These are phyloP conservation scores for Sarocladium strictum DNA, from an alignment of 2,329 filamentous ascomycete genomes.

Conservation along the genomic window DNA sequence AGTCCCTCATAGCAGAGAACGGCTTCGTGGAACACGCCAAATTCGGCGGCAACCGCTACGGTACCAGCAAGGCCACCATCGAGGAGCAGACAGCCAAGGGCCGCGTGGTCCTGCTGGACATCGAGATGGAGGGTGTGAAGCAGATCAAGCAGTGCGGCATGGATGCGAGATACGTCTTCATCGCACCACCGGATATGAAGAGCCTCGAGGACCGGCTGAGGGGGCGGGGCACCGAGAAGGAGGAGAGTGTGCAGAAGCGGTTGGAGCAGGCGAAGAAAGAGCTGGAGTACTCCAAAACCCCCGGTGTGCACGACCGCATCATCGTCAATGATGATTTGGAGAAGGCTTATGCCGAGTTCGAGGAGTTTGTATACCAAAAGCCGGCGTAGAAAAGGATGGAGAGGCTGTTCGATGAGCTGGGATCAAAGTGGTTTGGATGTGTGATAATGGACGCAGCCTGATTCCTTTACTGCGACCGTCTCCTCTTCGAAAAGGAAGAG, in stretches of 20 bases:
- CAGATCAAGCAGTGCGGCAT: slow-evolving; percentile 76
- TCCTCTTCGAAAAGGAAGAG: not conserved
- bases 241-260: slow-evolving; percentile 64
- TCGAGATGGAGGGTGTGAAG: slow-evolving; percentile 97
- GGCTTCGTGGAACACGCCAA: slow-evolving; percentile 83
- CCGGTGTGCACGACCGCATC: slow-evolving; percentile 43
- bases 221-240: slow-evolving; percentile 71
- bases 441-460: not conserved
- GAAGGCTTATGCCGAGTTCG: slow-evolving; percentile 47
- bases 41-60: slow-evolving; percentile 83
- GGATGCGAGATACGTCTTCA: slow-evolving; percentile 75
- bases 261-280: slow-evolving; percentile 67
- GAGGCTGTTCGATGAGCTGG: not conserved
- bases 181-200: slow-evolving; percentile 71
- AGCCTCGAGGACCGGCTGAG: slow-evolving; percentile 69
- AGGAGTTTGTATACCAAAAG: slow-evolving; percentile 39
- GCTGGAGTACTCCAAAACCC: slow-evolving; percentile 64
- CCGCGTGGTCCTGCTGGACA: slow-evolving; percentile 78
- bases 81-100: slow-evolving; percentile 66
- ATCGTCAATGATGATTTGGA: slow-evolving; percentile 40
- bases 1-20: slow-evolving; percentile 57
- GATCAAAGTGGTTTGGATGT: not conserved
- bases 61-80: slow-evolving; percentile 75
- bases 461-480: not conserved
- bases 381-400: not conserved